phyloP scores from a whole-genome alignment of 495 filamentous ascomycete genomes.

The Aspergillus cavernicola region DNA sequence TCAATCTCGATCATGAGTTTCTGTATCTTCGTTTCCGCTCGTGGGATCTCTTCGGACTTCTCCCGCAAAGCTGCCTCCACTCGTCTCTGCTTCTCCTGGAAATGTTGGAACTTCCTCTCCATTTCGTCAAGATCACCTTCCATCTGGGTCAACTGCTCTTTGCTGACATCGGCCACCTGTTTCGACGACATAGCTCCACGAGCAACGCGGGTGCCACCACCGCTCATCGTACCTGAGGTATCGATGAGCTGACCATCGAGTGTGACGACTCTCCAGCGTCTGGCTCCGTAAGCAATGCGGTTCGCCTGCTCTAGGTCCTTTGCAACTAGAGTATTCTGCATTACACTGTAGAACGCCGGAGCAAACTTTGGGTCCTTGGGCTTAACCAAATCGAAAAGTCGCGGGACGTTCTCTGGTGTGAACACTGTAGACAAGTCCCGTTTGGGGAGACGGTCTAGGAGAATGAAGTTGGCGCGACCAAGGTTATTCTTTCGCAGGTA shows the following conservation, averaged over 20 bases:
- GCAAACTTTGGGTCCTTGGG: conserved; percentile 81
- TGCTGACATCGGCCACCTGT: conserved; percentile 74
- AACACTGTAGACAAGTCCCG: conserved; percentile 72
- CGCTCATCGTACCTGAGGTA: conserved; percentile 96
- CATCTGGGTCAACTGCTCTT: conserved; percentile 82
- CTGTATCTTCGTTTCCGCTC: conserved; percentile 83
- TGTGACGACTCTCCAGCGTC: conserved; percentile 92
- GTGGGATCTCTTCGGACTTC: conserved; percentile 76
- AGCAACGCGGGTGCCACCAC: conserved; percentile 84
- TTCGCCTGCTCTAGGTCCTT: conserved; percentile 91
- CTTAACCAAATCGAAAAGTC: conserved; percentile 89
- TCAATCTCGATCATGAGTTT: conserved; percentile 89
- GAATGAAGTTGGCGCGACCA: conserved; percentile 95
- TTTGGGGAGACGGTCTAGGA: conserved; percentile 77
- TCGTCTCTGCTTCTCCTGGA: conserved; percentile 74
- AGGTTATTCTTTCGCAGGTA: conserved; percentile 96
- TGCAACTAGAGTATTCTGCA: conserved; percentile 91
- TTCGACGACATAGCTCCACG: conserved; percentile 95
- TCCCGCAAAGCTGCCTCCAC: conserved; percentile 69
- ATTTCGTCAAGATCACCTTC: conserved; percentile 81
- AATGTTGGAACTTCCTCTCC: conserved; percentile 73
- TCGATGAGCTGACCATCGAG: conserved; percentile 94
- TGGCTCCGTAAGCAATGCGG: conserved; percentile 89
- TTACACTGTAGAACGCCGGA: conserved; percentile 90
- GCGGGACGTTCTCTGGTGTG: conserved; percentile 87